Conservation (phyloP, 2,329 filamentous ascomycete genomes). For the Monosporascus sp. region DNA sequence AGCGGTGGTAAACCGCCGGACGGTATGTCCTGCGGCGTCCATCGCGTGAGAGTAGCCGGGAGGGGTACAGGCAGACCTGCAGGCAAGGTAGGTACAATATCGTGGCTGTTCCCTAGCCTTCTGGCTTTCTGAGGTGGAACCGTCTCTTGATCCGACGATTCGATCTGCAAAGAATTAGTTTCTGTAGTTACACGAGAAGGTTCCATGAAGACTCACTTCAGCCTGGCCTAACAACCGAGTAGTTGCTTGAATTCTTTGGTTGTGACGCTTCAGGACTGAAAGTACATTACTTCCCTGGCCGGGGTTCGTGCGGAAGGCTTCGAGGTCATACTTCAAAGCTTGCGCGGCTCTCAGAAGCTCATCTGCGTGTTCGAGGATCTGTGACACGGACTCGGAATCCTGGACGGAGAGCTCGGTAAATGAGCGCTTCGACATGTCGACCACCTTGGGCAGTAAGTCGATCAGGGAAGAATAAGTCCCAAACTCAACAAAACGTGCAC, state of each 20-base stretch:
- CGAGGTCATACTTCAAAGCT: conserved; percentile 27
- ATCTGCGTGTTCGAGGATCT: conserved; percentile 31
- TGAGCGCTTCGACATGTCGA: conserved; percentile 35
- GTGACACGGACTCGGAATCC: conserved; percentile 20
- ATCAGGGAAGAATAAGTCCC: no score
- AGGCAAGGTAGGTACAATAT: not conserved
- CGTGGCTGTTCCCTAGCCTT: conserved; percentile 12
- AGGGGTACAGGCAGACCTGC: conserved; percentile 13
- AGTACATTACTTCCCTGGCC: conserved; percentile 10
- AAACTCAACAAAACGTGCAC: no score
- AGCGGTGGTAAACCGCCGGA: conserved; percentile 46
- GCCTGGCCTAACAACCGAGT: conserved; percentile 13
- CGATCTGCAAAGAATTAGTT: conserved; percentile 5
- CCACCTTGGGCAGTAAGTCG: not conserved
- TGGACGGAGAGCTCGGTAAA: conserved; percentile 22
- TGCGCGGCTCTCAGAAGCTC: conserved; percentile 35
- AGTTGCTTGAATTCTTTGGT: conserved; percentile 16
- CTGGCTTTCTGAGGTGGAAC: conserved; percentile 15
- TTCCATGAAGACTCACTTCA: conserved; percentile 12
- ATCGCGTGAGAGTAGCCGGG: conserved; percentile 37
- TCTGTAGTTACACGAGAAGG: not conserved
- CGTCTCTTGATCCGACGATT: not conserved
- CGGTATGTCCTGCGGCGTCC: conserved; percentile 46
- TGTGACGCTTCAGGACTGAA: conserved; percentile 17
- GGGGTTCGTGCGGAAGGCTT: conserved; percentile 14